A percentile compares a stretch with the other conserved stretches of the same genome.
phyloP scores from a whole-genome alignment of 2,329 filamentous ascomycete genomes.

The Orbilia oligospora region DNA sequence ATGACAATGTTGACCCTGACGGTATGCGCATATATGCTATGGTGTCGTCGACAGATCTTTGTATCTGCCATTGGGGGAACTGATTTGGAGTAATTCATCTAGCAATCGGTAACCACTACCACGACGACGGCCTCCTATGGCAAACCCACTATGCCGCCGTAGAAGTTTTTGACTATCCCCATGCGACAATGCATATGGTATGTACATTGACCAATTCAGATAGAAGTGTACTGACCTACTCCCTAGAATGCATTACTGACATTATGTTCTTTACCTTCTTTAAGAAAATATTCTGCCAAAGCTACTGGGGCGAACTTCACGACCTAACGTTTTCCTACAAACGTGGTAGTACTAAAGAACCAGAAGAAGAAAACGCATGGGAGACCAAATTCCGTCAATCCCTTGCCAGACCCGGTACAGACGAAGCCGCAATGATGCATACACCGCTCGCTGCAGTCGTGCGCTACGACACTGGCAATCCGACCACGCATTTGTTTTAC shows the following conservation, averaged over 20 bases:
- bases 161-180: constrained; percentile 21
- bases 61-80: constrained; percentile 7
- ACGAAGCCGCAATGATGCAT: constrained; percentile 36
- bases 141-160: constrained; percentile 25
- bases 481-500: constrained; percentile 28
- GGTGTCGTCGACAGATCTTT: background rate
- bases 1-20: constrained; percentile 2
- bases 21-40: constrained; percentile 9
- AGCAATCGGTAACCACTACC: background rate
- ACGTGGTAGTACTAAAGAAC: background rate
- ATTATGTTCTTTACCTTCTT: background rate
- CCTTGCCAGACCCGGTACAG: constrained; percentile 19
- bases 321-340: constrained; percentile 30
- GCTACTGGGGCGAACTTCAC: constrained; percentile 26
- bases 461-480: constrained; percentile 17
- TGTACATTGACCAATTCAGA: background rate
- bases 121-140: constrained; percentile 27
- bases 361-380: constrained; percentile 11
- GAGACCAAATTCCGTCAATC: constrained; percentile 7
- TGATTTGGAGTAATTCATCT: background rate
- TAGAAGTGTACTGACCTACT: too few relatives aligned
- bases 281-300: constrained; percentile 35
- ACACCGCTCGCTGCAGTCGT: constrained; percentile 30
- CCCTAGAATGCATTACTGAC: background rate
- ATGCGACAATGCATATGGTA: constrained; percentile 35